Conservation (phyloP, 1,139 yeast species). For the Yamadazyma oceani region DNA sequence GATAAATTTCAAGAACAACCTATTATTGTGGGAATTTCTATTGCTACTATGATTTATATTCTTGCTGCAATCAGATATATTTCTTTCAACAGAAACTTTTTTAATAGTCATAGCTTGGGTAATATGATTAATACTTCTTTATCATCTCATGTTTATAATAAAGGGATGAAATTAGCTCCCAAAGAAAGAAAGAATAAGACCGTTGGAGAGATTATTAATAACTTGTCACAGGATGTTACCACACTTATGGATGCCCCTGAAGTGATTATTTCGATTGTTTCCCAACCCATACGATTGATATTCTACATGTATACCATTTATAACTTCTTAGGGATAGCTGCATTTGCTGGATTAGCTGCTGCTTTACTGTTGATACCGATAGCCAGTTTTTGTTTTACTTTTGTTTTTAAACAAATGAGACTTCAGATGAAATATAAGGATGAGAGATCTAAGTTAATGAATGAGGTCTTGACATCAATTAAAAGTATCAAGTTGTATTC, state of each 20-base stretch:
- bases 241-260: conserved; percentile 25
- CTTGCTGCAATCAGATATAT: conserved; percentile 26
- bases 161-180: conserved; percentile 37
- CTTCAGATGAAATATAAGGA: conserved; percentile 33
- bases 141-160: conserved; percentile 32
- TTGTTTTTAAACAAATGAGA: conserved; percentile 27
- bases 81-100: conserved; percentile 26
- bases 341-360: conserved; percentile 36
- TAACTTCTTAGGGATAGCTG: conserved; percentile 32
- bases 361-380: conserved; percentile 36
- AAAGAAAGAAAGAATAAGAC: conserved; percentile 38
- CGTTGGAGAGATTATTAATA: conserved; percentile 42
- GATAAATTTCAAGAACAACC: conserved; percentile 33
- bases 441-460: conserved; percentile 36
- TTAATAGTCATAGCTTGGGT: conserved; percentile 20
- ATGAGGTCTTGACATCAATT: conserved; percentile 40
- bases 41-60: conserved; percentile 30
- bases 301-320: conserved; percentile 29
- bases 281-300: conserved; percentile 31
- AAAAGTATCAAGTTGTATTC: conserved; percentile 42
- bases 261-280: conserved; percentile 25
- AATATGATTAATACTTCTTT: conserved; percentile 24
- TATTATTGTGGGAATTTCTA: conserved; percentile 29
- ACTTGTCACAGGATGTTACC: conserved; percentile 38
- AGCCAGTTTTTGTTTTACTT: conserved; percentile 29